Evolutionary conservation across 108 stramenopile genomes (phyloP), one percentile per base, ranked within the genome.

Genomic region (Licmophora abbreviata): DNA sequence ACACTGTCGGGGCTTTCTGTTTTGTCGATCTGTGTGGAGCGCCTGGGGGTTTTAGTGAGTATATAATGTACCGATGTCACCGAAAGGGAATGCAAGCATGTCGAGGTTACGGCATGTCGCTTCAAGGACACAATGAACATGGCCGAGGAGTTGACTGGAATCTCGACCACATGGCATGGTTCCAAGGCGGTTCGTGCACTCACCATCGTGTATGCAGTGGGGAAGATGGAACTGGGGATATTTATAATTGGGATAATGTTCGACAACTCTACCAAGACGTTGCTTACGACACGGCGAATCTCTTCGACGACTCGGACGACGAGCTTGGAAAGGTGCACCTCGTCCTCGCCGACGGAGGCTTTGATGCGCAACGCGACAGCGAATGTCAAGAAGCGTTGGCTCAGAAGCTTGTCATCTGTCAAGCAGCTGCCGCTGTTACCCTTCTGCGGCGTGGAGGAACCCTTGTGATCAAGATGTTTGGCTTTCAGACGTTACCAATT

Each of bases 21-120:
- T 93, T 89, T 78, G 87, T 80, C 1, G 92, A 93, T 63, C 49
- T 93, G 18, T 89, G 88, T 55, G 92, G 83, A 1, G 88, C 88
- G 3, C 92, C 92, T 0, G 92, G 92, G 28, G 92, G 92, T 11
- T 93, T 86, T 34, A 84, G 82, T 59, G 87, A 93, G 44, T 93
- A 93, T 46, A 41, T 93, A n/a, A 55, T 87, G 60, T 69, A 69
- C 56, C 66, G 85, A 29, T 49, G 44, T 49, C 61, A 64, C 10
- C 4, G 15, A 8, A 22, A 36, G 8, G 3, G 37, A 9, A 56
- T 37, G 1, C 23, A 41, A 21, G 28, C 7, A 2, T 76, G 73
- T 51, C 54, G 70, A 52, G 92, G 92, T 29, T 89, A 79, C 59
- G 92, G 92, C 3, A 89, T 93, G 81, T 85, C 83, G 25, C 48